Evolutionary conservation across 805 yeast genomes (phyloP).

Genomic region (Pichia gijzeniarum): DNA sequence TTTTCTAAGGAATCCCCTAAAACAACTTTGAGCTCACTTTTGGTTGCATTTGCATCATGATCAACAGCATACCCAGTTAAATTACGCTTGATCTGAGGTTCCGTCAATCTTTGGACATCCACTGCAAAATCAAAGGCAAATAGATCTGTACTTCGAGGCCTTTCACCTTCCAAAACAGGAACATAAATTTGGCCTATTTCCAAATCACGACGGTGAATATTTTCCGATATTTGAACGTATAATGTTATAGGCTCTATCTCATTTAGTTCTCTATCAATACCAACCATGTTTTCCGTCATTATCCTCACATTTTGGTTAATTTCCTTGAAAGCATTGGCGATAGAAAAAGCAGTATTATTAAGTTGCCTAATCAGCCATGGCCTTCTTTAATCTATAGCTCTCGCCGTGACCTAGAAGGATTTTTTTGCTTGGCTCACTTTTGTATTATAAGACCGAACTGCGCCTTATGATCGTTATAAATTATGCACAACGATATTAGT

Average conservation of each 20-base stretch:
- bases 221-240: not conserved
- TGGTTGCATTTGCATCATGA: not conserved
- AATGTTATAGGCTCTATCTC: not conserved
- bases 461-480: not conserved
- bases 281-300: too few relatives aligned
- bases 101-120: not conserved
- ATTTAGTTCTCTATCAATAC: too few relatives aligned
- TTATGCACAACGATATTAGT: not conserved
- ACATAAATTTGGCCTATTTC: not conserved
- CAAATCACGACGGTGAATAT: not conserved
- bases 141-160: constrained; percentile 1
- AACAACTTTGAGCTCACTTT: not conserved
- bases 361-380: not conserved
- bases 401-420: not conserved
- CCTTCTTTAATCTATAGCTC: not conserved
- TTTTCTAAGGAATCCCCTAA: not conserved
- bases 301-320: too few relatives aligned
- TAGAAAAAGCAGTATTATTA: not conserved
- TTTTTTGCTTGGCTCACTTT: not conserved
- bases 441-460: not conserved
- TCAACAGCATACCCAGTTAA: not conserved
- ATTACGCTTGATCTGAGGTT: not conserved
- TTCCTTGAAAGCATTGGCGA: not conserved
- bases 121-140: not conserved
- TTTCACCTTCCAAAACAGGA: not conserved